Conservation (phyloP, 371 early-diverging fungal genomes). For the Choanephora cucurbitarum region DNA sequence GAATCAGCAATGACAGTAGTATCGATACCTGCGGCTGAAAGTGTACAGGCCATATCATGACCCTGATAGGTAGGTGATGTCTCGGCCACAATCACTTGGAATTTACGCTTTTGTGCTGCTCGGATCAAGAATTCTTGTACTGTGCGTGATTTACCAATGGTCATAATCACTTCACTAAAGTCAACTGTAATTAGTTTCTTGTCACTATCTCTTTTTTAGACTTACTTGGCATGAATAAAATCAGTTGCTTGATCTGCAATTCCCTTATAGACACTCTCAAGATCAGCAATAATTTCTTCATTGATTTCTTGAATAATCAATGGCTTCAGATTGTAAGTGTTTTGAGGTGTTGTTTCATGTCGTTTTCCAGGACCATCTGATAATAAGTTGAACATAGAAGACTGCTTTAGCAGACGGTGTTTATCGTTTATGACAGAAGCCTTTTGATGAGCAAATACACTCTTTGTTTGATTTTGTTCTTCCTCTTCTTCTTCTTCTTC, state of each 20-base stretch:
- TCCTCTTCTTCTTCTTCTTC: slow-evolving; percentile 28
- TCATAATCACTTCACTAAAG: slow-evolving; percentile 92
- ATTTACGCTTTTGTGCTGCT: slow-evolving; percentile 85
- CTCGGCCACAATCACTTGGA: slow-evolving; percentile 94
- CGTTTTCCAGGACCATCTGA: slow-evolving; percentile 49
- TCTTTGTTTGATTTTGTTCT: slow-evolving; percentile 1
- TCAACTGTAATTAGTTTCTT: not conserved
- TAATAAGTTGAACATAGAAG: slow-evolving; percentile 67
- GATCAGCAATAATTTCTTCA: slow-evolving; percentile 82
- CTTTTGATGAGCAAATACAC: too few species aligned
- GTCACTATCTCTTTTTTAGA: not conserved
- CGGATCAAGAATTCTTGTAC: slow-evolving; percentile 86
- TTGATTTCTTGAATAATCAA: slow-evolving; percentile 80
- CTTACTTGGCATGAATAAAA: slow-evolving; percentile 88
- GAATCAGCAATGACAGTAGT: slow-evolving; percentile 92
- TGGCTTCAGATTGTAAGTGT: slow-evolving; percentile 60
- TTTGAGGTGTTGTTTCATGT: slow-evolving; percentile 25
- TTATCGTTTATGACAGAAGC: slow-evolving; percentile 43
- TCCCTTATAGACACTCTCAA: slow-evolving; percentile 69
- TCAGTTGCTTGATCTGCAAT: slow-evolving; percentile 82
- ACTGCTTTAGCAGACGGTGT: slow-evolving; percentile 34
- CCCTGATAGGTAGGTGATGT: slow-evolving; percentile 86
- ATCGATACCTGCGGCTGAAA: slow-evolving; percentile 85
- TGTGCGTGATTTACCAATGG: slow-evolving; percentile 84
- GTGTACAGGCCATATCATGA: slow-evolving; percentile 79